These are phyloP conservation scores for Debaryomycetaceae sp. DNA, from an alignment of 1,139 yeast genomes.

Conservation along the genomic window DNA sequence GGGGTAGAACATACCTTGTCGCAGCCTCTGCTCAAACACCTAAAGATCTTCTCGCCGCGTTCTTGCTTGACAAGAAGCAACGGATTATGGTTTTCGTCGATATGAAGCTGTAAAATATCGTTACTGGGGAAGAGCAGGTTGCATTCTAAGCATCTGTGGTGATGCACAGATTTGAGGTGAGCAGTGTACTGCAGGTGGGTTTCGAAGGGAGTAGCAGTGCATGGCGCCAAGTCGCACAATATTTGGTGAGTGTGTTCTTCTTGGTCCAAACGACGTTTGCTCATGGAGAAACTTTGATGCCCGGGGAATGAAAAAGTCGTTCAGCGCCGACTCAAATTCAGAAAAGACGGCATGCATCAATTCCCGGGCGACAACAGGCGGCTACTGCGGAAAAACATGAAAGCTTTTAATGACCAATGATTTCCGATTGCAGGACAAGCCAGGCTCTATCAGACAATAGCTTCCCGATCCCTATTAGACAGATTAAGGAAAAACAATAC, in stretches of 20 bases:
- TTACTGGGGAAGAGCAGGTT: constrained; percentile 28
- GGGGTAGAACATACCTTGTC: constrained; percentile 19
- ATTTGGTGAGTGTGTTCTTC: background rate
- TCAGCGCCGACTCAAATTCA: too few species aligned
- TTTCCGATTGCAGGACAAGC: too few species aligned
- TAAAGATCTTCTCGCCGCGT: constrained; percentile 26
- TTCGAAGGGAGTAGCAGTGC: constrained; percentile 1
- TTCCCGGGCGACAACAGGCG: too few species aligned
- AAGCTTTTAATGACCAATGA: too few species aligned
- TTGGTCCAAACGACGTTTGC: too few species aligned
- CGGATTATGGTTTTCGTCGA: constrained; percentile 45
- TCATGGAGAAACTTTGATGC: too few species aligned
- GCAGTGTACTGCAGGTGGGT: constrained; percentile 3
- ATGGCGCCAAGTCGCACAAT: constrained; percentile 1
- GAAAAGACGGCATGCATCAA: too few species aligned
- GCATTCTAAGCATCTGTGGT: constrained; percentile 29
- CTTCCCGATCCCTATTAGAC: too few species aligned
- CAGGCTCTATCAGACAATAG: too few species aligned
- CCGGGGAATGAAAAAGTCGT: too few species aligned
- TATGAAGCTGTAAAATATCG: constrained; percentile 31
- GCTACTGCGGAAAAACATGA: too few species aligned
- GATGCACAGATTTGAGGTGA: constrained; percentile 3
- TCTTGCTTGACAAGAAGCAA: constrained; percentile 24
- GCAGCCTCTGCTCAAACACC: constrained; percentile 32
- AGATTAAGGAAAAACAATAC: too few species aligned